Base-by-base conservation (phyloP, 371 early-diverging fungal genomes). In the Saksenaea oblongispora region DNA sequence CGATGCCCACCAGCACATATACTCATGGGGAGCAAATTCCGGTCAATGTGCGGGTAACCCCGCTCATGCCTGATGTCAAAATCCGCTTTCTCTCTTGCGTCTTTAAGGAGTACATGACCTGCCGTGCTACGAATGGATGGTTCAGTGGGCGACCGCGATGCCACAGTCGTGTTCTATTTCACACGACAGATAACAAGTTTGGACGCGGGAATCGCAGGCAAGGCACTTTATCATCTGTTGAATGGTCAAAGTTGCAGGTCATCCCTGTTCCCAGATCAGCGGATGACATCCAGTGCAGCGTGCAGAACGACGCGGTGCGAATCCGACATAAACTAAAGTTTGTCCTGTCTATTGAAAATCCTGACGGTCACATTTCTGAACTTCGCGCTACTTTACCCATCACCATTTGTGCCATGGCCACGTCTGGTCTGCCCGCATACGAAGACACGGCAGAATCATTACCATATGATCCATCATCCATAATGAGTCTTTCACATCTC, bases 281-380 rank as follows among this genome's bases (percentile, higher is more conserved):
- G 5, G 54, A 68, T 41, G 69, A 71, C 9, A 39, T 78, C 26
- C 74, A 76, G 34, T 78, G 72, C 39, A 75, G 79, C 69, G 62
- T 73, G n/a, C 69, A 71, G 28, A 76, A 75, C 54, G 75, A 76
- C 22, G 39, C 59, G 4, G 69, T 81, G 18, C 53, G 70, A n/a
- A 71, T 81, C 24, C 69, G 75, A n/a, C 82, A 81, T 58, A 79
- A 79, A 36, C 56, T 79, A 15, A 72, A 79, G 15, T 73, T 73
- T 62, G 66, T 76, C 10, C 58, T 79, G 14, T 76, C 70, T 5
- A 53, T 76, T 10, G 65, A 68, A 47, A 74, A 73, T 61, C 67
- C 72, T 1, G 71, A 73, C 56, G 79, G 82, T 11, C 74, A 76
- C 59, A 54, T 74, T 18, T 74, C 71, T 14, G 76, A 80, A 58